Conservation (phyloP, 2,329 filamentous ascomycete species). For the Ophiocordyceps unilateralis region DNA sequence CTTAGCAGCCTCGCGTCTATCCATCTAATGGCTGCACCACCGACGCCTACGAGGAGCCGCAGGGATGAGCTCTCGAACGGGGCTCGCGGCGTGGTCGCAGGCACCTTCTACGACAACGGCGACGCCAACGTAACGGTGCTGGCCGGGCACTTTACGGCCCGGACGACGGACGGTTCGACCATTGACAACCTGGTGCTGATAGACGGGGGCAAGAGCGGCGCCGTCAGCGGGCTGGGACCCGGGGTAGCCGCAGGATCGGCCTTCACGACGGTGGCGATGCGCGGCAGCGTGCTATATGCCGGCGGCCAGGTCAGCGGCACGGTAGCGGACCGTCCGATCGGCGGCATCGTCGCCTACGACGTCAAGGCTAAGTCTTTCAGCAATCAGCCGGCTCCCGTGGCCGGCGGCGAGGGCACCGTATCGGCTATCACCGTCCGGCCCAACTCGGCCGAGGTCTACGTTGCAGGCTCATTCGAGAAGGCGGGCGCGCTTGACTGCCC, state of each 20-base stretch:
- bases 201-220: slow-evolving; percentile 51
- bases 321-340: slow-evolving; percentile 42
- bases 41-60: slow-evolving; percentile 21
- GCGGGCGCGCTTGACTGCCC: slow-evolving; percentile 73
- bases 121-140: slow-evolving; percentile 70
- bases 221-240: slow-evolving; percentile 50
- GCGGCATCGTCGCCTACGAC: slow-evolving; percentile 68
- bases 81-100: slow-evolving; percentile 55
- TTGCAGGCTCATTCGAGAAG: slow-evolving; percentile 69
- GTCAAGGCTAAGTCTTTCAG: slow-evolving; percentile 45
- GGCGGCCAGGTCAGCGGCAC: slow-evolving; percentile 66
- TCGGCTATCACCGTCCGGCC: slow-evolving; percentile 60
- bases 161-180: slow-evolving; percentile 46
- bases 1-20: slow-evolving; percentile 38
- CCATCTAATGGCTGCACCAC: slow-evolving; percentile 25
- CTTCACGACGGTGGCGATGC: slow-evolving; percentile 53
- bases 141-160: slow-evolving; percentile 69
- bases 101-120: slow-evolving; percentile 56
- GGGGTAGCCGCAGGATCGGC: slow-evolving; percentile 55
- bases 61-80: slow-evolving; percentile 24
- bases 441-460: slow-evolving; percentile 56
- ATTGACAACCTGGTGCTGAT: slow-evolving; percentile 73
- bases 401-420: slow-evolving; percentile 53
- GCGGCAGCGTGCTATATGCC: slow-evolving; percentile 55
- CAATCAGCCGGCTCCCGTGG: slow-evolving; percentile 59